Percentiles rank a stretch among this genome's conserved stretches.
phyloP scores from a whole-genome alignment of 805 yeast species.

The Candida ascalaphidarum region DNA sequence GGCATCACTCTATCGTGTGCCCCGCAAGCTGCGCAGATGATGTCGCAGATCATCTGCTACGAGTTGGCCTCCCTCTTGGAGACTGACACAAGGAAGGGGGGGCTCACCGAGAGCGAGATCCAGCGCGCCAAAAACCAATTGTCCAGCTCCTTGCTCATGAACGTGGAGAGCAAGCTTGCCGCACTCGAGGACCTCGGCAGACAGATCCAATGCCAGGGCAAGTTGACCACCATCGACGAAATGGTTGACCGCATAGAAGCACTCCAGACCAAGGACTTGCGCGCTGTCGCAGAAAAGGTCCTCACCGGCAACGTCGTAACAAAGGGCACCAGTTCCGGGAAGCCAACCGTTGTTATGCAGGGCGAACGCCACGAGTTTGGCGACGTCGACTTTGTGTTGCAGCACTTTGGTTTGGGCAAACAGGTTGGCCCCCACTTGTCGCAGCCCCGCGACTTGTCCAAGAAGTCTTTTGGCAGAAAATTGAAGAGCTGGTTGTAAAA shows the following conservation, averaged over 20 bases:
- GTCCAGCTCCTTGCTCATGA: constrained; percentile 81
- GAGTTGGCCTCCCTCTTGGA: constrained; percentile 30
- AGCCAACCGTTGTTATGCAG: constrained; percentile 83
- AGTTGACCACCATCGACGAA: constrained; percentile 64
- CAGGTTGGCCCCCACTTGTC: constrained; percentile 10
- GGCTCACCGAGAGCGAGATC: constrained; percentile 65
- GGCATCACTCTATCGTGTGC: constrained; percentile 81
- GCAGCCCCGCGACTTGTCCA: constrained; percentile 7
- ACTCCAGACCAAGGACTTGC: constrained; percentile 60
- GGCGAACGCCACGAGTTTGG: constrained; percentile 84
- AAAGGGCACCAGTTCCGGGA: constrained; percentile 38
- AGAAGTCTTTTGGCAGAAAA: too few relatives aligned
- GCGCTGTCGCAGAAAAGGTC: constrained; percentile 64
- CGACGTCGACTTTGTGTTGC: constrained; percentile 60
- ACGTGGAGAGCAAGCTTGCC: constrained; percentile 87
- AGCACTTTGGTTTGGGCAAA: constrained; percentile 66
- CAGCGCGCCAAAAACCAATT: constrained; percentile 88
- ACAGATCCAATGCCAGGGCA: constrained; percentile 81
- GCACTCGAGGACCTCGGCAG: constrained; percentile 93
- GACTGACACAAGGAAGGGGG: constrained; percentile 35
- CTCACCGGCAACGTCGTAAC: constrained; percentile 58
- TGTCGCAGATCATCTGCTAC: constrained; percentile 66
- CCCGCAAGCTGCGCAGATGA: constrained; percentile 78
- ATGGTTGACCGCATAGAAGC: constrained; percentile 73
- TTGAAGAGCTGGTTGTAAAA: too few relatives aligned